These are phyloP conservation scores for Scutellaria barbata DNA, from an alignment of 257 asterid species.

Conservation along the genomic window DNA sequence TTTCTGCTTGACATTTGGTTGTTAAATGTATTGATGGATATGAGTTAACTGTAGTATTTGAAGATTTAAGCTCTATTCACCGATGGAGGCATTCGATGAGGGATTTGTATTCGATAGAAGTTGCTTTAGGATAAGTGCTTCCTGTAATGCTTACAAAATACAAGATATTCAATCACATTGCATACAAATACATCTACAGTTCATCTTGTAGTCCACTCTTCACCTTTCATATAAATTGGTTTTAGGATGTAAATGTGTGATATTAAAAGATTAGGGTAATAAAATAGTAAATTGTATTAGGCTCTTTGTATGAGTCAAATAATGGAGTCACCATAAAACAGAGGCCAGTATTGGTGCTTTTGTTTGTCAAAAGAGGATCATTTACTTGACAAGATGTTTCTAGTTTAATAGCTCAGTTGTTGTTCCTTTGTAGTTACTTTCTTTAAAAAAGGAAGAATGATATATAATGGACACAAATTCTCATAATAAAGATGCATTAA, in stretches of 20 bases:
- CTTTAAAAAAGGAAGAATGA: neutral
- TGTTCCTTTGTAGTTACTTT: neutral
- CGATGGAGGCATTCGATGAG: neutral
- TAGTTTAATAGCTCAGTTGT: neutral
- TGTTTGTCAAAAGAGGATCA: constrained; percentile 1
- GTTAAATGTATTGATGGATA: neutral
- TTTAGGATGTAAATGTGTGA: neutral
- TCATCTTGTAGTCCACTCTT: constrained; percentile 6
- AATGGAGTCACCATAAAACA: neutral
- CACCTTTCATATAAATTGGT: neutral
- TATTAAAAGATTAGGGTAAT: neutral
- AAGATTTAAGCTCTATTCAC: neutral
- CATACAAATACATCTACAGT: neutral
- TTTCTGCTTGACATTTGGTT: constrained; percentile 16
- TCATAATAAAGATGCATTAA: neutral
- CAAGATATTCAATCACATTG: neutral
- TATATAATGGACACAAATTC: neutral
- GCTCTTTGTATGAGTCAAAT: neutral
- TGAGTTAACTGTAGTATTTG: neutral
- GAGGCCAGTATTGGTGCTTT: neutral
- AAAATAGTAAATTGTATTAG: neutral
- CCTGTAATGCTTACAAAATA: neutral
- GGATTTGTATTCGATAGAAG: neutral
- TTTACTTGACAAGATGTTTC: neutral
- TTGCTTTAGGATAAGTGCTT: constrained; percentile 9